Evolutionary conservation across 768 basidiomycete genomes (phyloP).

Genomic region (Tricholoma terreum): DNA sequence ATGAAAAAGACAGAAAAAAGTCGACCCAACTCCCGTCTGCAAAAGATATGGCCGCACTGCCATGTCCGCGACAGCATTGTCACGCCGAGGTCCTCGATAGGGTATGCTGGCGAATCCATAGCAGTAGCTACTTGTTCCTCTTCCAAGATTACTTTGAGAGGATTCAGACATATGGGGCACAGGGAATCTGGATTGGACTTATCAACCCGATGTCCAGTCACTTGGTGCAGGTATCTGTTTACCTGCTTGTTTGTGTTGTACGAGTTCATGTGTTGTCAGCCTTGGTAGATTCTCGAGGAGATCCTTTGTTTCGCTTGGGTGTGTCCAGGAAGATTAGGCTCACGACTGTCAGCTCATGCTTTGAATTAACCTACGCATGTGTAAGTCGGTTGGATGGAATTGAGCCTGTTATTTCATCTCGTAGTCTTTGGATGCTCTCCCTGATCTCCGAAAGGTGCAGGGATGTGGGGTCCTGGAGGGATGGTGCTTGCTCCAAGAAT

Average conservation of each 20-base stretch:
- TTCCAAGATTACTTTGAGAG: slow-evolving; percentile 63
- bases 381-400: slow-evolving; percentile 13
- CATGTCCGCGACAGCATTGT: slow-evolving; percentile 52
- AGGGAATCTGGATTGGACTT: slow-evolving; percentile 46
- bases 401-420: slow-evolving; percentile 10
- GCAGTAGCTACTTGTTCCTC: slow-evolving; percentile 72
- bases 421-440: slow-evolving; percentile 11
- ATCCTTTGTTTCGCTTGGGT: slow-evolving; percentile 35
- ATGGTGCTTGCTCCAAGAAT: slow-evolving; percentile 7
- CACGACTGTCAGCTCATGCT: not conserved
- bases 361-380: slow-evolving; percentile 13
- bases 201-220: not conserved
- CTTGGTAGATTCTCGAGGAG: slow-evolving; percentile 46
- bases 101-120: slow-evolving; percentile 78
- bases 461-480: not conserved
- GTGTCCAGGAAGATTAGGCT: not conserved
- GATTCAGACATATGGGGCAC: slow-evolving; percentile 75
- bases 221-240: not conserved
- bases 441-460: slow-evolving; percentile 4
- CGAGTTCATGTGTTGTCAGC: slow-evolving; percentile 48
- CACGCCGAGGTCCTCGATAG: slow-evolving; percentile 67
- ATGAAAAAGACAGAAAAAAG: slow-evolving; percentile 3
- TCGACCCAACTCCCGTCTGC: slow-evolving; percentile 66
- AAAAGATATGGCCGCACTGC: slow-evolving; percentile 73
- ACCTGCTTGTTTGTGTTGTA: slow-evolving; percentile 48